Conservation (phyloP, 2,329 filamentous ascomycete species). For the Blastomyces parvus region DNA sequence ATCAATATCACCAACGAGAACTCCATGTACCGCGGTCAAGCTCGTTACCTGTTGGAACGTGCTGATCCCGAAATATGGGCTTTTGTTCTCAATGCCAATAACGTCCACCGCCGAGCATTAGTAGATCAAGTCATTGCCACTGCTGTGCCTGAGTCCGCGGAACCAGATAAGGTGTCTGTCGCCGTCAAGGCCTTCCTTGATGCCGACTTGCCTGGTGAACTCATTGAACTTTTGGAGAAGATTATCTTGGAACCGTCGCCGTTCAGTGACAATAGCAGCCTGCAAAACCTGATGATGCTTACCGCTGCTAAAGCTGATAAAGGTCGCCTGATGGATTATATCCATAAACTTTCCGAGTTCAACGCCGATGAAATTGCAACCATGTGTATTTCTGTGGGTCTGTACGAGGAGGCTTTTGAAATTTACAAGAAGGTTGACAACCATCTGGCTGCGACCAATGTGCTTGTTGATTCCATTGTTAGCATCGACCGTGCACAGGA, state of each 20-base stretch:
- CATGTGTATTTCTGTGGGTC: constrained; percentile 86
- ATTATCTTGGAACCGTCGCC: constrained; percentile 98
- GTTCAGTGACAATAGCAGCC: constrained; percentile 92
- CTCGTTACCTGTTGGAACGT: constrained; percentile 84
- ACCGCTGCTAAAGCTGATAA: constrained; percentile 97
- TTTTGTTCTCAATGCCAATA: constrained; percentile 92
- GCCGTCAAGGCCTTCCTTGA: constrained; percentile 89
- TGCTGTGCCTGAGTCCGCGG: constrained; percentile 82
- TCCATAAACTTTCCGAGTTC: constrained; percentile 81
- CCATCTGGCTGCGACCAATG: constrained; percentile 75
- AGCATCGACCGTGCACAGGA: constrained; percentile 96
- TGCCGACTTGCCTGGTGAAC: constrained; percentile 80
- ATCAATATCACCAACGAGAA: constrained; percentile 99
- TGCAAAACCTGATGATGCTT: constrained; percentile 93
- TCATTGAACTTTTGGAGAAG: constrained; percentile 97
- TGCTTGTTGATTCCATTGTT: constrained; percentile 91
- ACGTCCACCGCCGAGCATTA: constrained; percentile 84
- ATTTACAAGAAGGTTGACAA: constrained; percentile 97
- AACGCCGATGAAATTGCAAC: constrained; percentile 85
- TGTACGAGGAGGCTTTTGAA: constrained; percentile 95
- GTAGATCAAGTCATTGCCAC: constrained; percentile 95
- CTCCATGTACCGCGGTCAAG: constrained; percentile 98
- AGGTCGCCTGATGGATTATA: constrained; percentile 88
- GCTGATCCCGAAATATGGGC: constrained; percentile 85
- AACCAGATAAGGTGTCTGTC: constrained; percentile 89